These are phyloP conservation scores for Albugo laibachii DNA, from an alignment of 352 stramenopile genomes.

Conservation along the genomic window DNA sequence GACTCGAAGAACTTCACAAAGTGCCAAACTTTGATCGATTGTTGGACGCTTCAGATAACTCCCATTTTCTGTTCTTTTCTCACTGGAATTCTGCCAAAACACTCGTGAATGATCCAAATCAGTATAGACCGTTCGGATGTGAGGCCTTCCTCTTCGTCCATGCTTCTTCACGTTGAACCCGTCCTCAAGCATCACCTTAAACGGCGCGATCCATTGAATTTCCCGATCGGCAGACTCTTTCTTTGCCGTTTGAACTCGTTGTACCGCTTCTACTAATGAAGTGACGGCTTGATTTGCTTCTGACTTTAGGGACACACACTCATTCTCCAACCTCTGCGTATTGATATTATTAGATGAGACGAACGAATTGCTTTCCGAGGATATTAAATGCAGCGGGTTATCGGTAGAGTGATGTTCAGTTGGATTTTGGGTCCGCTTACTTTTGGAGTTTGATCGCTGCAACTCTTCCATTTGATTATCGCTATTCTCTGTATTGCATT, in stretches of 20 bases:
- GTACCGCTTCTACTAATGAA: neutral
- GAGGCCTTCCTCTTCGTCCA: constrained; percentile 34
- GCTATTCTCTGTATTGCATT: too few relatives aligned
- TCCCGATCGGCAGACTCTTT: constrained; percentile 1
- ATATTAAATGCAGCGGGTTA: too few relatives aligned
- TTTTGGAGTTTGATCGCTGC: too few relatives aligned
- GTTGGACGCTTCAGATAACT: constrained; percentile 25
- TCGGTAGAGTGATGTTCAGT: too few relatives aligned
- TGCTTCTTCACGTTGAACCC: constrained; percentile 62
- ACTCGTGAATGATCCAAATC: constrained; percentile 58
- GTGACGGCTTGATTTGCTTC: neutral
- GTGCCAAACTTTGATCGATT: constrained; percentile 46
- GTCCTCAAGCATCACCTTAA: constrained; percentile 41
- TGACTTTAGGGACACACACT: constrained; percentile 2
- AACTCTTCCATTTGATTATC: too few relatives aligned
- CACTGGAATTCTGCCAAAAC: constrained; percentile 54
- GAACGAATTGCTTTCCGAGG: too few relatives aligned
- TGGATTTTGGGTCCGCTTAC: too few relatives aligned
- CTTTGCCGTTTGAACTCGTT: neutral
- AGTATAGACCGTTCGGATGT: constrained; percentile 41
- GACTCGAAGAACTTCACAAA: constrained; percentile 43
- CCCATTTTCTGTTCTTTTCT: constrained; percentile 14
- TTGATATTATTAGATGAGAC: neutral
- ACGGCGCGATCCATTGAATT: constrained; percentile 24
- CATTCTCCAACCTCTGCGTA: neutral